Conservation (phyloP, 208 protist genomes). For the Crithidia fasciculata region DNA sequence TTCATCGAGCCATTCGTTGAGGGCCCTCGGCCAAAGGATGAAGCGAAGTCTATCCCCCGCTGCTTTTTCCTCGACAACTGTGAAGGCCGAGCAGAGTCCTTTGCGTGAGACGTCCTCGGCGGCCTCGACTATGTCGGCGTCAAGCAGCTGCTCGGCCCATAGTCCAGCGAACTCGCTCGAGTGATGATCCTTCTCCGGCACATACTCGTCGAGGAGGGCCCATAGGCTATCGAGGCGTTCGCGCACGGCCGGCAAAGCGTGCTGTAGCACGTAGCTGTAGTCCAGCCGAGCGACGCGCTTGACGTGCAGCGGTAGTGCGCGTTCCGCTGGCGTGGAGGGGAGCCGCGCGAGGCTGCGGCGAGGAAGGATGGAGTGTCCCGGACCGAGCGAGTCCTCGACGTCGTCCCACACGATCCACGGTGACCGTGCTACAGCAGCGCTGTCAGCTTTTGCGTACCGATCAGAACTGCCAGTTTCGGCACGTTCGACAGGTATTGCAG, state of each 20-base stretch:
- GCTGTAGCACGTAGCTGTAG: not conserved
- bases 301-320: not conserved
- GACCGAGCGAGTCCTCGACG: not conserved
- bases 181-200: not conserved
- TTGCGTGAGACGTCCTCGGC: not conserved
- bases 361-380: not conserved
- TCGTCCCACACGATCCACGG: not conserved
- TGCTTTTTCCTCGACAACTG: constrained; percentile 12
- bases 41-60: constrained; percentile 17
- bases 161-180: not conserved
- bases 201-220: not conserved
- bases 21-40: constrained; percentile 12
- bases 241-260: not conserved
- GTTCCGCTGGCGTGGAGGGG: not conserved
- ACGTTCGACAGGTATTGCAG: not conserved
- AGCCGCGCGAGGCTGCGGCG: not conserved
- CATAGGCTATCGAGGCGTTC: not conserved
- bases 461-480: not conserved
- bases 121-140: not conserved
- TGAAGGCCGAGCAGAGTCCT: not conserved
- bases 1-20: constrained; percentile 16
- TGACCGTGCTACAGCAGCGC: not conserved
- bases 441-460: not conserved
- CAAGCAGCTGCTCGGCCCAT: not conserved
- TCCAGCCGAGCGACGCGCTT: not conserved